Evolutionary conservation across 2,329 filamentous ascomycete genomes (phyloP).

Genomic region (Saccharata proteae): DNA sequence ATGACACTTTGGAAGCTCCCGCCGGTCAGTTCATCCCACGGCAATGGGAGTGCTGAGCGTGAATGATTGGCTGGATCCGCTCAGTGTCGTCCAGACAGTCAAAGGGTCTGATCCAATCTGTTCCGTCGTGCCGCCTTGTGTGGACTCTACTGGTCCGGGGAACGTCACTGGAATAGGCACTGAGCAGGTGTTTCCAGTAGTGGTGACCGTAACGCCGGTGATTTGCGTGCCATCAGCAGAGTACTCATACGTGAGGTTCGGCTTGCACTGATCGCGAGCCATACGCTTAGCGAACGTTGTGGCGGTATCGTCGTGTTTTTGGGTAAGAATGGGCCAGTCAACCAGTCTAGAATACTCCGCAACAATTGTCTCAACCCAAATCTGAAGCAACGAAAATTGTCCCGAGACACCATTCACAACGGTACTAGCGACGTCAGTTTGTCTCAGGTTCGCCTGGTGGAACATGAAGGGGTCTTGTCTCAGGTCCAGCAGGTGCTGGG

Average conservation of each 20-base stretch:
- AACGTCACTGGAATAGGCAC: conserved; percentile 44
- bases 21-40: conserved; percentile 14
- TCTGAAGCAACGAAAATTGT: conserved; percentile 42
- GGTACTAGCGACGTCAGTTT: conserved; percentile 34
- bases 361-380: conserved; percentile 43
- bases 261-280: conserved; percentile 41
- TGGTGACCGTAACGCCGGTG: conserved; percentile 36
- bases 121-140: conserved; percentile 35
- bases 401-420: conserved; percentile 37
- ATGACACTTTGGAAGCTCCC: conserved; percentile 12
- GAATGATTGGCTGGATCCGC: conserved; percentile 22
- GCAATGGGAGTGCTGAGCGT: conserved; percentile 15
- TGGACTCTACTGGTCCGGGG: conserved; percentile 31
- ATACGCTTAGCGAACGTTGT: conserved; percentile 40
- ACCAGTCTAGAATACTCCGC: conserved; percentile 42
- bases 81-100: conserved; percentile 28
- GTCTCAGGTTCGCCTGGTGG: conserved; percentile 49
- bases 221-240: conserved; percentile 33
- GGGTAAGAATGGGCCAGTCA: conserved; percentile 41
- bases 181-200: conserved; percentile 38
- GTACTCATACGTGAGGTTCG: conserved; percentile 36
- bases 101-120: conserved; percentile 38
- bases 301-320: conserved; percentile 45
- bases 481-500: conserved; percentile 44
- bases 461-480: conserved; percentile 50